A percentile compares a stretch with the other conserved stretches of the same genome.
Conservation (phyloP, 2,329 filamentous ascomycete genomes). For the Penicillium sp. region DNA sequence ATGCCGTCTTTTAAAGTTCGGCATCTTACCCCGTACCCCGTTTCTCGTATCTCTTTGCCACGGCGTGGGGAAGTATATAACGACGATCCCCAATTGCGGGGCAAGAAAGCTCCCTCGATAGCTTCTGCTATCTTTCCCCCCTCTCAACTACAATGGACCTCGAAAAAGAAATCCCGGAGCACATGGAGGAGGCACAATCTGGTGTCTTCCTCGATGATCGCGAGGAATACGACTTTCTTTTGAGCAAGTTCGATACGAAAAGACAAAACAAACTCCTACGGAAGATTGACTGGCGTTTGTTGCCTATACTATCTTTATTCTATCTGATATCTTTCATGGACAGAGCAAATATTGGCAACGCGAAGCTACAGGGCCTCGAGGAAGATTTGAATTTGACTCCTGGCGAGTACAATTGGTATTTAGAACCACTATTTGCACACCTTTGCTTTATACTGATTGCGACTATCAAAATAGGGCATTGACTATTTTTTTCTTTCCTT, state of each 20-base stretch:
- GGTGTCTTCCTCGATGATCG: background rate
- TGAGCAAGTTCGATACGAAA: background rate
- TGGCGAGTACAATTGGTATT: background rate
- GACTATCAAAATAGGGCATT: background rate
- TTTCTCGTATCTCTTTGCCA: background rate
- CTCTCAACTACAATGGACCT: background rate
- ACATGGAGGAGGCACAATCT: background rate
- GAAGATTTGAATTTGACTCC: background rate
- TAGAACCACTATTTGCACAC: background rate
- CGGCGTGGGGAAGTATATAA: background rate
- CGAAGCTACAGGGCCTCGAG: conserved; percentile 1
- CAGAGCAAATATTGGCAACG: background rate
- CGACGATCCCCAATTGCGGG: background rate
- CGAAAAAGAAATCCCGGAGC: background rate
- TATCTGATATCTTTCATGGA: conserved; percentile 1
- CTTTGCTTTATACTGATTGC: background rate
- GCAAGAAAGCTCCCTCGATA: background rate
- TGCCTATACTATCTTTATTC: background rate
- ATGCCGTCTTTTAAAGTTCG: background rate
- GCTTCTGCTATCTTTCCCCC: background rate
- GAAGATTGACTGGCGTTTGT: conserved; percentile 1
- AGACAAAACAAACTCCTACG: background rate
- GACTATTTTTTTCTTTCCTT: background rate
- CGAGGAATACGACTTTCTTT: background rate
- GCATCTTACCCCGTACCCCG: background rate